Evolutionary conservation across 2,329 filamentous ascomycete genomes (phyloP), one percentile per base, ranked within the genome.

Genomic region (Hortaea werneckii): DNA sequence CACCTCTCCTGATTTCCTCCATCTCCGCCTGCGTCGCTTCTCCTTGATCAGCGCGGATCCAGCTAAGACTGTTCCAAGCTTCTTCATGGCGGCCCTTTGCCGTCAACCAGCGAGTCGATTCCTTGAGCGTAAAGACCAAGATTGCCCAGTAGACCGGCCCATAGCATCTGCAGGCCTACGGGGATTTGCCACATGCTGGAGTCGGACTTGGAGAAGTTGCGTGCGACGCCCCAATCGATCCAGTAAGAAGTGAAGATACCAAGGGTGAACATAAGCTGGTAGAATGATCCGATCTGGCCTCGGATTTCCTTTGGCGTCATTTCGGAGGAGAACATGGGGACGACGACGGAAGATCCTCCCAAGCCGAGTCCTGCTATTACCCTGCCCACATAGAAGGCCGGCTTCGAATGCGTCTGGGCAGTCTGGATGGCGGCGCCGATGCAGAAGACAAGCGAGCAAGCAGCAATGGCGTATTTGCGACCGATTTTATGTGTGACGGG

Each of bases 181-280:
- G 75, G 75, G 28, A 78, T 68, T 58, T 77, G 75, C 76, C 75
- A 79, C 59, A 78, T 74, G 8, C 46, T 45, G 7, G 55, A 44
- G 2, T 58, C 58, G 0, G 70, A 54, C 37, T 63, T 55, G n/a
- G 53, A 46, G 39, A 69, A 60, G 45, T 61, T 54, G 30, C 58
- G 58, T 1, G 60, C 54, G 5, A 71, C 68, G 11, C 64, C 72
- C 45, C 75, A 77, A 57, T 76, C 72, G 38, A 77, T 37, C 71
- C 73, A 77, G 56, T 77, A 77, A 4, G 70, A 72, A 0, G 66
- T 61, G 39, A 75, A 70, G 43, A 76, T 76, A 2, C 57, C 73
- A 66, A 70, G 61, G 0, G 70, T 72, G 51, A 67, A 76, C 49
- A 74, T 70, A 45, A 72, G 69, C 51, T 76, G 72, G 53, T 74